These are phyloP conservation scores for Magnaporthiopsis rhizophila DNA, from an alignment of 2,329 filamentous ascomycete genomes.

Conservation along the genomic window DNA sequence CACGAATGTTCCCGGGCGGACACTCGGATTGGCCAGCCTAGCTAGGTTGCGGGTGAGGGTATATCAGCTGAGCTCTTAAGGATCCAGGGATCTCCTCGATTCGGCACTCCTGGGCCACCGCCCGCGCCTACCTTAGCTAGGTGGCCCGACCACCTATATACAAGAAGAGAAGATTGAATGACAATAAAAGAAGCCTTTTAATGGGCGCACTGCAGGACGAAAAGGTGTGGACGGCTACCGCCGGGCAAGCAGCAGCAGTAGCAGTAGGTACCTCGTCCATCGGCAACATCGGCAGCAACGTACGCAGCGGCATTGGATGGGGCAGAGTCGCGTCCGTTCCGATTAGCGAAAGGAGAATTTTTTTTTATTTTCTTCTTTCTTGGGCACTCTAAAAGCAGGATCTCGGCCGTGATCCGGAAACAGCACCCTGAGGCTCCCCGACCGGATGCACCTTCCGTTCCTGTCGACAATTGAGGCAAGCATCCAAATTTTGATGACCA, in stretches of 20 bases:
- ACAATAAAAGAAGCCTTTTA: no score
- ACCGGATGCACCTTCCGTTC: background rate
- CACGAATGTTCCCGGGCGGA: background rate
- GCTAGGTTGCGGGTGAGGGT: background rate
- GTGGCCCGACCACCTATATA: no score
- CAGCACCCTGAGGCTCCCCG: no score
- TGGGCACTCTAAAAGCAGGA: background rate
- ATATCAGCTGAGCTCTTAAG: background rate
- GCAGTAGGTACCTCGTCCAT: background rate
- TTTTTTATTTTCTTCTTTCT: no score
- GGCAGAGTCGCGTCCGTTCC: background rate
- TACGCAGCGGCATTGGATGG: background rate
- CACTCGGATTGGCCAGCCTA: background rate
- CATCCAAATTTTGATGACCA: background rate
- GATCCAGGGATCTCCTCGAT: no score
- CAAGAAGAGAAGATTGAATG: no score
- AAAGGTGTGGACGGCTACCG: no score
- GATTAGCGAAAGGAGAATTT: background rate
- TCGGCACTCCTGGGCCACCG: no score
- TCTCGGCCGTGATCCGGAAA: background rate
- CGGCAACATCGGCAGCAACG: background rate
- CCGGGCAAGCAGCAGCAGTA: background rate
- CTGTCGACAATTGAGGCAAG: background rate
- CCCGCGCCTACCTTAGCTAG: no score
- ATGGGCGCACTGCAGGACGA: no score